These are phyloP conservation scores for Arthrobotrys iridis DNA, from an alignment of 2,329 filamentous ascomycete species.

Conservation along the genomic window DNA sequence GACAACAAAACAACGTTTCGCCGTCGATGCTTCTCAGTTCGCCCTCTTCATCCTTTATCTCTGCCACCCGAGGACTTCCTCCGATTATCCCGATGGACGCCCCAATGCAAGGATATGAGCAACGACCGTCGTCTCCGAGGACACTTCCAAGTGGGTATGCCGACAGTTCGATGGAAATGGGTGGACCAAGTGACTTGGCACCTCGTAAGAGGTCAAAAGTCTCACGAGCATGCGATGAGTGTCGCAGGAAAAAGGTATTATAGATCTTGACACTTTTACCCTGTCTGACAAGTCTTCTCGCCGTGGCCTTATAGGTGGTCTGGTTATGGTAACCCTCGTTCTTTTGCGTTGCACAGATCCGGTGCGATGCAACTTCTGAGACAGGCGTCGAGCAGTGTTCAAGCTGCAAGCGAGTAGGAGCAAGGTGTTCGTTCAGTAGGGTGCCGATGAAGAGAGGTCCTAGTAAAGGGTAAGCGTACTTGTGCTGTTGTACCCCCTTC, in stretches of 20 bases:
- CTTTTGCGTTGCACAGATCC: conserved; percentile 67
- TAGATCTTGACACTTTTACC: conserved; percentile 54
- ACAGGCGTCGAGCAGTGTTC: conserved; percentile 78
- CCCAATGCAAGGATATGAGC: conserved; percentile 57
- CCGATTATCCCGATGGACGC: conserved; percentile 56
- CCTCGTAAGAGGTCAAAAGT: conserved; percentile 84
- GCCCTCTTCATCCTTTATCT: conserved; percentile 54
- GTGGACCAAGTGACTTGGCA: conserved; percentile 69
- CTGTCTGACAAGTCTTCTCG: conserved; percentile 52
- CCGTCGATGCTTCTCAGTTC: conserved; percentile 53
- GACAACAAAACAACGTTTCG: conserved; percentile 47
- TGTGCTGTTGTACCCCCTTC: conserved; percentile 25
- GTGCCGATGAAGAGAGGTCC: conserved; percentile 88
- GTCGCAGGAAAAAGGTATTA: conserved; percentile 78
- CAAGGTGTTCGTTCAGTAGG: conserved; percentile 83
- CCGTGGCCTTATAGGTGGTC: conserved; percentile 53
- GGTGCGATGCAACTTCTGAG: conserved; percentile 83
- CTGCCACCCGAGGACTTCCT: conserved; percentile 56
- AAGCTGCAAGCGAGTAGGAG: conserved; percentile 80
- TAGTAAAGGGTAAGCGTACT: conserved; percentile 76
- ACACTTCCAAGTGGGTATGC: conserved; percentile 60
- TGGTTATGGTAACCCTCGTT: conserved; percentile 54
- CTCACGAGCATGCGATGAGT: conserved; percentile 88
- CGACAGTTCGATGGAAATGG: conserved; percentile 66
- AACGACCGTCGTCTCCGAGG: conserved; percentile 60